phyloP scores from a whole-genome alignment of 2,329 filamentous ascomycete genomes.

The Lachnellula arida region DNA sequence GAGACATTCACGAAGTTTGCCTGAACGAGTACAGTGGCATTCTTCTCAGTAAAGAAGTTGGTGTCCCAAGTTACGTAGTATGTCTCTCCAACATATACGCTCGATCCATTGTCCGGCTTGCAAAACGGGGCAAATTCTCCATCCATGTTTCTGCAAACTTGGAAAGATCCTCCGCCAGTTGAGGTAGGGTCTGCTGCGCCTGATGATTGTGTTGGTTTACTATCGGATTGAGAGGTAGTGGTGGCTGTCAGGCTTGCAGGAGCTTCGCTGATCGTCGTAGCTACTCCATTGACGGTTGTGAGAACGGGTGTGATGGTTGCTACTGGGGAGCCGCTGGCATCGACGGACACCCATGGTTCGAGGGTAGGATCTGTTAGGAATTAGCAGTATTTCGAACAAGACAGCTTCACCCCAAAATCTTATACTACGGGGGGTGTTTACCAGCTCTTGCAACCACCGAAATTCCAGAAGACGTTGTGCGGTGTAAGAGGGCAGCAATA shows the following conservation, averaged over 20 bases:
- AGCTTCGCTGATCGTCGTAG: conserved; percentile 21
- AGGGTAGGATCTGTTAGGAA: conserved; percentile 8
- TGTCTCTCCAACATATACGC: conserved; percentile 25
- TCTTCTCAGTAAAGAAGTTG: conserved; percentile 21
- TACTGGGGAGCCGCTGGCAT: conserved; percentile 20
- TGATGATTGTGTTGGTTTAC: conserved; percentile 13
- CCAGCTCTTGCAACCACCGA: conserved; percentile 1
- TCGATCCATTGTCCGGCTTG: conserved; percentile 27
- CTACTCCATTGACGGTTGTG: conserved; percentile 21
- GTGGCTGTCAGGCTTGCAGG: conserved; percentile 21
- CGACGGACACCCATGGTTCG: conserved; percentile 26
- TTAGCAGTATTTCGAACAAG: background rate
- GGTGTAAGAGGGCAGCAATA: background rate
- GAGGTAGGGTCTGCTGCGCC: conserved; percentile 4
- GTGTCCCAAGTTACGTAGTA: conserved; percentile 32
- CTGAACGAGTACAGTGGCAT: conserved; percentile 23
- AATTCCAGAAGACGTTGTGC: background rate
- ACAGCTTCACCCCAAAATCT: no score
- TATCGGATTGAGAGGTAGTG: conserved; percentile 12
- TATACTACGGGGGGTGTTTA: background rate
- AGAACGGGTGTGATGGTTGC: conserved; percentile 26
- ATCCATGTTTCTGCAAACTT: conserved; percentile 27
- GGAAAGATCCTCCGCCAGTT: conserved; percentile 25
- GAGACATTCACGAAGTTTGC: conserved; percentile 29
- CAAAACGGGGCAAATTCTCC: conserved; percentile 29